Base-by-base conservation (phyloP, 768 basidiomycete genomes). In the Scleroderma citrinum region DNA sequence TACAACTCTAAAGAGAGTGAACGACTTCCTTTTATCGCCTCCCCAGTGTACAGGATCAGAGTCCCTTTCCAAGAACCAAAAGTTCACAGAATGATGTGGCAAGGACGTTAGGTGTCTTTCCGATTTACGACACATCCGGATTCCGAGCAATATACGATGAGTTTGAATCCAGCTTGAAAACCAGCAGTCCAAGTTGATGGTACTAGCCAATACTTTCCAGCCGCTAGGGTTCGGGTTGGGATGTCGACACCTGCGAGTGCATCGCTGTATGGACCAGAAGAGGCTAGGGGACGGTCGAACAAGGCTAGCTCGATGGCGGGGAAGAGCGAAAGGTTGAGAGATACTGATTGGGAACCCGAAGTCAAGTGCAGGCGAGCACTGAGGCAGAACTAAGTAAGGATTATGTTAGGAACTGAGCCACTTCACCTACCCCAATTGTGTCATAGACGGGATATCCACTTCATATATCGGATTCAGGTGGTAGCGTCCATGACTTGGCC, bases 191-290 rank as follows among this genome's bases (percentile, higher is more conserved):
- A 88, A 1, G 86, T 87, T 8, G 85, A 89, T 1, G 87, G 85
- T 1, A 93, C 72, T 17, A 85, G 64, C 54, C 82, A 75, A 64
- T 93, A 94, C 51, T 74, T 78, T 17, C 88, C 90, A 21, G 60
- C 41, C 20, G 71, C 70, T 37, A 90, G 49, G 14, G 72, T 68
- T 5, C 76, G 66, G 31, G 70, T 71, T 1, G 78, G 73, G 6
- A 78, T 86, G 31, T 73, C 75, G 0, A 86, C 90, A 0, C 93
- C 92, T 0, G 83, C 80, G 24, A 84, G 66, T 0, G 77, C 71
- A 52, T 93, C 89, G 21, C 82, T 77, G 59, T 93, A 95, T 0
- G 85, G 77, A 2, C 91, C 92, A 0, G 92, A 91, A 0, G 90
- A 88, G 1, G 74, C 64, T 5, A 88, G 59, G 31, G 76, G 75